phyloP scores from a whole-genome alignment of 2,329 filamentous ascomycete species.

The Exophiala calicioides region DNA sequence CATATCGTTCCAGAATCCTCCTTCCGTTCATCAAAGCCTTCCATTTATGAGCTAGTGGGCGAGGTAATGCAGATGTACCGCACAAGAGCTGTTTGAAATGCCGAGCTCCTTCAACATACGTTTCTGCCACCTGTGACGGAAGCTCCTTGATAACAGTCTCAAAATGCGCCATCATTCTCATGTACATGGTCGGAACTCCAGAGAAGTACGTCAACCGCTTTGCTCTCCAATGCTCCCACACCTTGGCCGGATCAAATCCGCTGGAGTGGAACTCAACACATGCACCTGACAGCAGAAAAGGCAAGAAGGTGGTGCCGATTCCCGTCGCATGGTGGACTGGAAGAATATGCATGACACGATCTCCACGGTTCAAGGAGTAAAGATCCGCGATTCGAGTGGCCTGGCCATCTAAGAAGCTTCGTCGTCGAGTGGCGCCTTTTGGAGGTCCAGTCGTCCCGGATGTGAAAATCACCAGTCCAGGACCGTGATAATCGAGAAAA shows the following conservation, averaged over 20 bases:
- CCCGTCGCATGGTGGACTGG: constrained; percentile 35
- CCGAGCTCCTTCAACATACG: constrained; percentile 35
- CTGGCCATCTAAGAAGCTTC: background rate
- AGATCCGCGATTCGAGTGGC: background rate
- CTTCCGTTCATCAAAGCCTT: constrained; percentile 40
- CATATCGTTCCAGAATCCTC: constrained; percentile 50
- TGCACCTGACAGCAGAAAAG: constrained; percentile 39
- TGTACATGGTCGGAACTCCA: constrained; percentile 43
- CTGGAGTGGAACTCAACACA: constrained; percentile 44
- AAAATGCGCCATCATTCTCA: constrained; percentile 38
- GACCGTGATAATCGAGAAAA: constrained; percentile 32
- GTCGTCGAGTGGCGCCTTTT: constrained; percentile 47
- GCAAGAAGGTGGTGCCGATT: constrained; percentile 35
- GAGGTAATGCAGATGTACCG: constrained; percentile 45
- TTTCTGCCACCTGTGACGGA: constrained; percentile 40
- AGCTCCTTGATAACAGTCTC: constrained; percentile 41
- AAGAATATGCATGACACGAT: constrained; percentile 39
- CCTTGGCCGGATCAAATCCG: constrained; percentile 38
- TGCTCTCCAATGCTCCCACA: constrained; percentile 38
- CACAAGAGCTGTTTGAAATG: constrained; percentile 41
- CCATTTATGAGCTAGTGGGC: constrained; percentile 42
- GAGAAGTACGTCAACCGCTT: constrained; percentile 38
- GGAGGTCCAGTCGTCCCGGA: constrained; percentile 59
- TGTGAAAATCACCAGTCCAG: constrained; percentile 60
- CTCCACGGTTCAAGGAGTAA: constrained; percentile 36